Percentiles rank a stretch among this genome's conserved stretches.
These are phyloP conservation scores for Acaromyces ingoldii DNA, from an alignment of 1,284 basidiomycete species.

Conservation along the genomic window DNA sequence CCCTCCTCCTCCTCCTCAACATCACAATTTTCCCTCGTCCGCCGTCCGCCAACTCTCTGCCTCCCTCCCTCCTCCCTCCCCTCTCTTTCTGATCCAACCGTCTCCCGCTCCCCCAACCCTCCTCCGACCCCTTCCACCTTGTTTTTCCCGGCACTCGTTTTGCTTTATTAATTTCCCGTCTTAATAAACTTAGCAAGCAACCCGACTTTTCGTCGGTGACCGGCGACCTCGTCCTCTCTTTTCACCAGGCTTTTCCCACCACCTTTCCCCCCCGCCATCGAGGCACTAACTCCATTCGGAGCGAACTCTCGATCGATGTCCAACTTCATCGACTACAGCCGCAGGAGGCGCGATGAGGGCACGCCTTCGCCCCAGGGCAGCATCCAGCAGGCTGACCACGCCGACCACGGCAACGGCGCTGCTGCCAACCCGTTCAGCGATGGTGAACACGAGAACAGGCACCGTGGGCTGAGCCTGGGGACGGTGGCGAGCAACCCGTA, in stretches of 20 bases:
- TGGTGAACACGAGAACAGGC: neutral
- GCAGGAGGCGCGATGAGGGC: slow-evolving; percentile 14
- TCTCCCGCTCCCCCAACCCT: too few relatives aligned
- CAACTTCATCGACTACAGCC: slow-evolving; percentile 34
- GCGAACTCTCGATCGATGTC: slow-evolving; percentile 3
- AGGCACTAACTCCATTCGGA: neutral
- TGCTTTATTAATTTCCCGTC: too few relatives aligned
- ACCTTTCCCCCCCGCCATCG: neutral
- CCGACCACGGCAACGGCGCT: neutral
- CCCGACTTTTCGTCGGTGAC: neutral
- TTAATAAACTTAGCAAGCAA: neutral
- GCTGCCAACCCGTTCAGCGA: slow-evolving; percentile 1
- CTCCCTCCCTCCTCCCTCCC: too few relatives aligned
- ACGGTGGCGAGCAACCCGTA: neutral
- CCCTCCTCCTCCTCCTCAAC: too few relatives aligned
- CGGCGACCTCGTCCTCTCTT: neutral
- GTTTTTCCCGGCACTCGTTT: neutral
- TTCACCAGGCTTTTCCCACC: neutral
- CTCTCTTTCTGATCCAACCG: too few relatives aligned
- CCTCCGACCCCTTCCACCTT: neutral
- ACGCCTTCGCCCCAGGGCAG: slow-evolving; percentile 14
- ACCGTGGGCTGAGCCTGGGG: neutral
- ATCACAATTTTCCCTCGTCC: too few relatives aligned
- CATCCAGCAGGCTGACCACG: neutral
- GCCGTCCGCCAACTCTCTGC: too few relatives aligned